Evolutionary conservation across 2,329 filamentous ascomycete species (phyloP).

Genomic region (Thermoascus crustaceus): DNA sequence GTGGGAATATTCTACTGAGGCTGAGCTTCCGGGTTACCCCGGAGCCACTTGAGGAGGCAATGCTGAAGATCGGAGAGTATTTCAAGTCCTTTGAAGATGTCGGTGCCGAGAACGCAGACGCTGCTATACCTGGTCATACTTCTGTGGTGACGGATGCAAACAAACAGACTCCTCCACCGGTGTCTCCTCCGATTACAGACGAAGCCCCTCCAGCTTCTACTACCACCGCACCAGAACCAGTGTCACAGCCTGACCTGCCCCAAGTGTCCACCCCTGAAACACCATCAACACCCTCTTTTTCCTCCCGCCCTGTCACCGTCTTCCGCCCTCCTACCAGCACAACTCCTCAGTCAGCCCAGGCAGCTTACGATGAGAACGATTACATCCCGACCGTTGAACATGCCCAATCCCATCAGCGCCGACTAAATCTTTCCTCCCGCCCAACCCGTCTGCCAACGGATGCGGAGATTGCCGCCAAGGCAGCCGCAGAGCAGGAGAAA

Average conservation of each 20-base stretch:
- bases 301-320: slow-evolving; percentile 49
- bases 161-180: slow-evolving; percentile 8
- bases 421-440: slow-evolving; percentile 66
- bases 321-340: slow-evolving; percentile 68
- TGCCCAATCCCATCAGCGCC: slow-evolving; percentile 67
- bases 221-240: background rate
- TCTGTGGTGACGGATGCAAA: background rate
- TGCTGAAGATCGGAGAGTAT: slow-evolving; percentile 69
- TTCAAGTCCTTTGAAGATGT: slow-evolving; percentile 49
- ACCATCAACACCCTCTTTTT: slow-evolving; percentile 32
- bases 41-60: slow-evolving; percentile 73
- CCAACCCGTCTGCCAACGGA: slow-evolving; percentile 78
- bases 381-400: slow-evolving; percentile 78
- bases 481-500: slow-evolving; percentile 56
- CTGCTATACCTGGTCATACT: slow-evolving; percentile 4
- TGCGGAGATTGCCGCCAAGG: slow-evolving; percentile 65
- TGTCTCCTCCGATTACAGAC: slow-evolving; percentile 4
- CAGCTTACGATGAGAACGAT: slow-evolving; percentile 60
- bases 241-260: slow-evolving; percentile 1
- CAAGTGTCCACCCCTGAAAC: slow-evolving; percentile 14
- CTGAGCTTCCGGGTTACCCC: slow-evolving; percentile 69
- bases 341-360: slow-evolving; percentile 66
- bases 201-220: slow-evolving; percentile 6
- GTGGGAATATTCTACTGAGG: slow-evolving; percentile 69
- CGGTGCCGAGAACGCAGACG: slow-evolving; percentile 13